phyloP scores from a whole-genome alignment of 148 eudicot genomes.

The Dysphania ambrosioides region DNA sequence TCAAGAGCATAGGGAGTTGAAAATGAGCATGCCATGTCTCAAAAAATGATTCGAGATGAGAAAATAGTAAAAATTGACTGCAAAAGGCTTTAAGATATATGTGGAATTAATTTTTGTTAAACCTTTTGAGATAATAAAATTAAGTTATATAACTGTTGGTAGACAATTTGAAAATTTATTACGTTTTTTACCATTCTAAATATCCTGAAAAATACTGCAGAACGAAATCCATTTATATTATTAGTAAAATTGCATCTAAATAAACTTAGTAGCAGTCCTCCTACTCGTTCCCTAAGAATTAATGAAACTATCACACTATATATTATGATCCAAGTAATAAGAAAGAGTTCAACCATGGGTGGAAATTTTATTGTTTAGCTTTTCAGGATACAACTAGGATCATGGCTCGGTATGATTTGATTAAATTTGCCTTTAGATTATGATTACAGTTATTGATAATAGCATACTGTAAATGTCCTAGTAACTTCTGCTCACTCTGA shows the following conservation, averaged over 20 bases:
- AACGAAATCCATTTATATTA: neutral
- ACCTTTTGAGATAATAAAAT: neutral
- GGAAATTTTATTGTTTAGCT: neutral
- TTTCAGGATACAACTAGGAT: neutral
- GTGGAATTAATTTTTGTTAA: neutral
- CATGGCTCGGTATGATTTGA: no score
- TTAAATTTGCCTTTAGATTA: no score
- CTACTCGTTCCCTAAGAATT: neutral
- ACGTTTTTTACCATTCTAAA: neutral
- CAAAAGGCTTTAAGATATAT: no score
- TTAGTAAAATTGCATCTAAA: no score
- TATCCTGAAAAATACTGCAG: neutral
- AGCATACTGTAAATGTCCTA: no score
- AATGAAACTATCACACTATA: no score
- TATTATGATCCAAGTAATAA: neutral
- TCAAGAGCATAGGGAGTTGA: neutral
- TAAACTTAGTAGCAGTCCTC: neutral
- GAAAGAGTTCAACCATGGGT: neutral
- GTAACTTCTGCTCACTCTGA: neutral
- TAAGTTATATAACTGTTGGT: neutral
- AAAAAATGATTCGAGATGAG: neutral
- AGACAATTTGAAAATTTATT: neutral
- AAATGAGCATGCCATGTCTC: neutral
- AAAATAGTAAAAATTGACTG: no score
- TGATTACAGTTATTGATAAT: no score